Percentiles rank a stretch among this genome's conserved stretches.
Evolutionary conservation across 1,139 yeast species (phyloP).

Genomic region (Scheffersomyces titani): DNA sequence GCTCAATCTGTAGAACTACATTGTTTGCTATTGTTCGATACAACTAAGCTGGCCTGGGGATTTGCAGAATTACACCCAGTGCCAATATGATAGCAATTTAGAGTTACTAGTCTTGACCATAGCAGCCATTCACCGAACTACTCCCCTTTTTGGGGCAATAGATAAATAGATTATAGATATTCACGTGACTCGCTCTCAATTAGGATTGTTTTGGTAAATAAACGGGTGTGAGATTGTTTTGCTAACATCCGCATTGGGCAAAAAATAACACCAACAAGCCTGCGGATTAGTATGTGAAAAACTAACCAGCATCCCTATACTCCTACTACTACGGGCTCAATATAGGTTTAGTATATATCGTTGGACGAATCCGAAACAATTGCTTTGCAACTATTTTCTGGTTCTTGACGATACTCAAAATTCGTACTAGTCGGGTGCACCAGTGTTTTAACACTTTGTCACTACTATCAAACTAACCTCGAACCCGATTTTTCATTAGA

Average conservation of each 20-base stretch:
- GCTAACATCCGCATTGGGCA: slow-evolving; percentile 12
- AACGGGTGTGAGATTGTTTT: slow-evolving; percentile 5
- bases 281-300: neutral
- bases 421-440: neutral
- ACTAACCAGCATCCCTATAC: neutral
- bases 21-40: neutral
- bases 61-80: neutral
- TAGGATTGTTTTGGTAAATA: slow-evolving; percentile 11
- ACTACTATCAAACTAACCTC: neutral
- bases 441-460: neutral
- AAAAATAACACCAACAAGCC: slow-evolving; percentile 8
- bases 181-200: slow-evolving; percentile 9
- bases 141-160: slow-evolving; percentile 1
- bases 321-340: neutral
- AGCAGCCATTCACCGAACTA: neutral
- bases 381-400: neutral
- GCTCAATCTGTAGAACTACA: neutral
- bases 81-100: neutral
- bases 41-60: neutral
- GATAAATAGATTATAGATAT: slow-evolving; percentile 3
- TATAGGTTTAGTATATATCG: neutral
- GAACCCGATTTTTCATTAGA: neutral
- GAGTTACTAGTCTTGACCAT: neutral
- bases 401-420: neutral
- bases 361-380: neutral